phyloP scores from a whole-genome alignment of 2,329 filamentous ascomycete genomes.

The Pyrenophora graminea region DNA sequence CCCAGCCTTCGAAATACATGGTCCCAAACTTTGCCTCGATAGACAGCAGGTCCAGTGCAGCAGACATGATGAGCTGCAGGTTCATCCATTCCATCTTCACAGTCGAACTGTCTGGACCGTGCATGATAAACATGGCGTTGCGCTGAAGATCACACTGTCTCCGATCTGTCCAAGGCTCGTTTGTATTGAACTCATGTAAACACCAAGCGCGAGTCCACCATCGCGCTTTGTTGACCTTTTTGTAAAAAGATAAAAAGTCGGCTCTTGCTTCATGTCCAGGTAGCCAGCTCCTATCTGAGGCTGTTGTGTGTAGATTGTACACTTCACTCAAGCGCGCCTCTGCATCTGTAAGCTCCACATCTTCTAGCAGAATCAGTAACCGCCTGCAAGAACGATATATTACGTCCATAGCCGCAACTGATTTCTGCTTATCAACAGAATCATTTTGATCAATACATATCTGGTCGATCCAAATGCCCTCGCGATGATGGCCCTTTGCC shows the following conservation, averaged over 20 bases:
- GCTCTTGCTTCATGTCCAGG: not conserved
- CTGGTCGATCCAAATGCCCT: slow-evolving; percentile 27
- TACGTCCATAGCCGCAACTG: slow-evolving; percentile 24
- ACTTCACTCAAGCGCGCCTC: slow-evolving; percentile 8
- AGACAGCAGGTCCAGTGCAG: not conserved
- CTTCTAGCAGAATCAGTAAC: slow-evolving; percentile 18
- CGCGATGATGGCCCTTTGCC: slow-evolving; percentile 18
- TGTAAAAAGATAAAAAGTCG: slow-evolving; percentile 7
- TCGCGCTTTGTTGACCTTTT: slow-evolving; percentile 12
- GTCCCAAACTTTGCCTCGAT: not conserved
- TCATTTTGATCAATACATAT: slow-evolving; percentile 20
- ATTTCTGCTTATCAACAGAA: slow-evolving; percentile 12
- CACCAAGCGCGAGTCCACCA: slow-evolving; percentile 26
- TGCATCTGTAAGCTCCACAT: slow-evolving; percentile 13
- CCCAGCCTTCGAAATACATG: not conserved
- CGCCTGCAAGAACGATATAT: slow-evolving; percentile 23
- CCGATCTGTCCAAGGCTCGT: slow-evolving; percentile 18
- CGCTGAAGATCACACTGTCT: slow-evolving; percentile 11
- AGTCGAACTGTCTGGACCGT: slow-evolving; percentile 12
- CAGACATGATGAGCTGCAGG: slow-evolving; percentile 8
- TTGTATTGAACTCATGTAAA: slow-evolving; percentile 21
- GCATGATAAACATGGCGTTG: slow-evolving; percentile 21
- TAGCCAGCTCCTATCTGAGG: not conserved
- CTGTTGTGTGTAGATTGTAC: not conserved
- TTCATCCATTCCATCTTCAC: slow-evolving; percentile 21